Evolutionary conservation across 2,329 filamentous ascomycete species (phyloP).

Genomic region (Graphilbum sp.): DNA sequence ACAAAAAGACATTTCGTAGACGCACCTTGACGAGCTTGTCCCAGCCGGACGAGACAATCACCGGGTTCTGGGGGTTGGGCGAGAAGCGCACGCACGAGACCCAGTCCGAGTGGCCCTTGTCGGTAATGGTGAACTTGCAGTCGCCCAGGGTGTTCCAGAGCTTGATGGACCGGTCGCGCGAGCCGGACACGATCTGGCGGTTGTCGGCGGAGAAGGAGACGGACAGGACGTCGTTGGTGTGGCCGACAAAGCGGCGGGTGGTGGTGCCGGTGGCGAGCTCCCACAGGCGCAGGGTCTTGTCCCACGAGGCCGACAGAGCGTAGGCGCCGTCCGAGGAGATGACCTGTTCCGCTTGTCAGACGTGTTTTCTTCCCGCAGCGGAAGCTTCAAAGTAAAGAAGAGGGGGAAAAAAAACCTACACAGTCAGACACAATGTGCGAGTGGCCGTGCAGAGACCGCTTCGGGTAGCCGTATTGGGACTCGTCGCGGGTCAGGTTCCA

Average conservation of each 20-base stretch:
- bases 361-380: too few relatives aligned
- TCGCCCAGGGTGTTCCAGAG: constrained; percentile 99
- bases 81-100: constrained; percentile 99
- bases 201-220: constrained; percentile 99
- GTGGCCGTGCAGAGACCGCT: constrained; percentile 96
- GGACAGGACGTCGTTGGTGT: constrained; percentile 98
- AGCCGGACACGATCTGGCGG: constrained; percentile 98
- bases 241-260: constrained; percentile 95
- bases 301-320: constrained; percentile 96
- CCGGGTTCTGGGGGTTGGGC: constrained; percentile 99
- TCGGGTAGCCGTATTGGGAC: constrained; percentile 95
- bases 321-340: constrained; percentile 99
- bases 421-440: constrained; percentile 99
- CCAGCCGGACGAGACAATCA: constrained; percentile 97
- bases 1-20: constrained; percentile 34
- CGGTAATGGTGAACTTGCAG: constrained; percentile 99
- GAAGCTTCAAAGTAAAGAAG: neutral
- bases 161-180: constrained; percentile 98
- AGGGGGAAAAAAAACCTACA: constrained; percentile 45
- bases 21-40: constrained; percentile 99
- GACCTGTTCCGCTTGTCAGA: constrained; percentile 40
- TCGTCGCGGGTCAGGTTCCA: constrained; percentile 99
- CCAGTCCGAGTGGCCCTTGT: constrained; percentile 99
- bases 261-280: constrained; percentile 95
- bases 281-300: constrained; percentile 99